phyloP scores from a whole-genome alignment of 2,329 filamentous ascomycete species.

The Exophiala oligosperma region DNA sequence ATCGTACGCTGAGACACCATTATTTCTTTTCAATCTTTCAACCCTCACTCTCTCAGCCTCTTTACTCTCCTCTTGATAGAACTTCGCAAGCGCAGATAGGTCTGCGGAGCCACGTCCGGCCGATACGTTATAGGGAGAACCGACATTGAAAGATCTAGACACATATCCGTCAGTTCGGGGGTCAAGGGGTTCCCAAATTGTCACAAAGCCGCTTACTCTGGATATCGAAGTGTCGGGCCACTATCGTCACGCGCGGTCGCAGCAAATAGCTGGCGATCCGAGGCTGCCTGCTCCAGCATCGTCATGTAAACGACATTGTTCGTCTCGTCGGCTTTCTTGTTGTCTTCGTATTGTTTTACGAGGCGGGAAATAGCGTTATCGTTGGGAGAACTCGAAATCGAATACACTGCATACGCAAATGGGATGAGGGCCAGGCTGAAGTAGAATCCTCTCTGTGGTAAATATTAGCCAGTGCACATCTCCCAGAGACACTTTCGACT shows the following conservation, averaged over 20 bases:
- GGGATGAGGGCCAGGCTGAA: constrained; percentile 45
- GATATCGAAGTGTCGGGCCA: constrained; percentile 58
- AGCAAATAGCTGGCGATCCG: constrained; percentile 62
- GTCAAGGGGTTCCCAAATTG: background rate
- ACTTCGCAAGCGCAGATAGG: constrained; percentile 60
- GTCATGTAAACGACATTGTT: constrained; percentile 62
- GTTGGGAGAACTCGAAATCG: constrained; percentile 30
- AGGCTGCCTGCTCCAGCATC: constrained; percentile 63
- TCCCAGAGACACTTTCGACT: constrained; percentile 25
- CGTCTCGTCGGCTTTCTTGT: constrained; percentile 54
- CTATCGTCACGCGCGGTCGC: constrained; percentile 41
- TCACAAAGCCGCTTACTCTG: constrained; percentile 56
- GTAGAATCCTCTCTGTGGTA: constrained; percentile 48
- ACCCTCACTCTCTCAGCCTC: constrained; percentile 59
- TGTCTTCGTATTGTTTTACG: constrained; percentile 29
- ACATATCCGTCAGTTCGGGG: constrained; percentile 8
- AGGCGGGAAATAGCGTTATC: constrained; percentile 23
- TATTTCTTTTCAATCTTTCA: constrained; percentile 42
- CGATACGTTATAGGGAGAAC: constrained; percentile 63
- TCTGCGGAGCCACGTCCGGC: constrained; percentile 60
- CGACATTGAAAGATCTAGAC: constrained; percentile 60
- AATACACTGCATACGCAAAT: constrained; percentile 45
- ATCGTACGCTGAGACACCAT: constrained; percentile 45
- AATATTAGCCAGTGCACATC: constrained; percentile 11
- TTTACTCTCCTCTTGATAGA: constrained; percentile 61